Evolutionary conservation across 2,329 filamentous ascomycete genomes (phyloP).

Genomic region (Venturia pyrina): DNA sequence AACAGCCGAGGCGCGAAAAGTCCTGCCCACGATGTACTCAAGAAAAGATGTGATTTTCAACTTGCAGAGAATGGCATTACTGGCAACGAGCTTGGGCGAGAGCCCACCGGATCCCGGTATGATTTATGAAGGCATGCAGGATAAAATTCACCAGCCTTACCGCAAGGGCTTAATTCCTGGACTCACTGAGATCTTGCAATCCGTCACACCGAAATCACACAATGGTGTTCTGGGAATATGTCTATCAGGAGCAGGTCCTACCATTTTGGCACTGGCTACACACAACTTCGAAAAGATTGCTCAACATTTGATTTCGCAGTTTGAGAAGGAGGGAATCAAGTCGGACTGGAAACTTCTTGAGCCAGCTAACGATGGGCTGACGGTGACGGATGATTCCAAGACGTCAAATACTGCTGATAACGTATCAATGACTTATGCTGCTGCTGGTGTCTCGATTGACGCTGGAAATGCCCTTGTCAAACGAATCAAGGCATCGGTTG

Average conservation of each 20-base stretch:
- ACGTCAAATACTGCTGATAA: slow-evolving; percentile 17
- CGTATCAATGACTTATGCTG: slow-evolving; percentile 66
- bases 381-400: slow-evolving; percentile 22
- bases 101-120: slow-evolving; percentile 85
- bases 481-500: slow-evolving; percentile 83
- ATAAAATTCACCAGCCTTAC: slow-evolving; percentile 96
- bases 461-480: slow-evolving; percentile 88
- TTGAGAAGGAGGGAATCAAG: slow-evolving; percentile 60
- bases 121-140: slow-evolving; percentile 97
- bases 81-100: slow-evolving; percentile 80
- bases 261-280: slow-evolving; percentile 86
- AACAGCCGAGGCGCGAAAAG: slow-evolving; percentile 82
- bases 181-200: slow-evolving; percentile 79
- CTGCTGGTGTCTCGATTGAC: slow-evolving; percentile 88
- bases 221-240: slow-evolving; percentile 88
- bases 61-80: slow-evolving; percentile 81
- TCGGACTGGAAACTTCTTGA: slow-evolving; percentile 85
- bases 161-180: slow-evolving; percentile 85
- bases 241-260: slow-evolving; percentile 87
- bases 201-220: slow-evolving; percentile 79
- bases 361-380: slow-evolving; percentile 63
- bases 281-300: slow-evolving; percentile 84
- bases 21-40: slow-evolving; percentile 70
- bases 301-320: slow-evolving; percentile 61
- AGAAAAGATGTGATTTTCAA: slow-evolving; percentile 89